Conservation (phyloP, 139 green algal species). For the Coccomyxa sp. region DNA sequence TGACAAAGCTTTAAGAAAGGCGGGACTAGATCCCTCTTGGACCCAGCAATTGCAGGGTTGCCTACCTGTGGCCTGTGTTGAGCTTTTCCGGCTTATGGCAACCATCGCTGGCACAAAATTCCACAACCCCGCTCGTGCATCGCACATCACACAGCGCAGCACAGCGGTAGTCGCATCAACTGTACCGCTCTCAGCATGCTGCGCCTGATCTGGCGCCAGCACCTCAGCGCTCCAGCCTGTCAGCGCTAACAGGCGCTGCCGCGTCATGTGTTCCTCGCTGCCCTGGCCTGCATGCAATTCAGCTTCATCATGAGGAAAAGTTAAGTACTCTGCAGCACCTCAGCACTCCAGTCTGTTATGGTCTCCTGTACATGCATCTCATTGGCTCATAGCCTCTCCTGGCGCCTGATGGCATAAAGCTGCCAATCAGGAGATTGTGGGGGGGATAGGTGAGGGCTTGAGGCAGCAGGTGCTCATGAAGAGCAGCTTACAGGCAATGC, state of each 20-base stretch:
- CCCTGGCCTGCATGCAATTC: background rate
- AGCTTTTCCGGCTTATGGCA: background rate
- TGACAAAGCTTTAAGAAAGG: background rate
- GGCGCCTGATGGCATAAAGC: background rate
- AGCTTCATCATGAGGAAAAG: background rate
- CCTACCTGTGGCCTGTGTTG: background rate
- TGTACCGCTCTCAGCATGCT: background rate
- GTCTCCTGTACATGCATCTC: background rate
- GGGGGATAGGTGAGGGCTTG: background rate
- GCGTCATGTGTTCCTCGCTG: background rate
- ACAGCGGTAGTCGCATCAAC: conserved; percentile 15
- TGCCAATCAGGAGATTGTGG: background rate
- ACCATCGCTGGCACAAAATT: conserved; percentile 20
- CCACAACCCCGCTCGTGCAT: conserved; percentile 41
- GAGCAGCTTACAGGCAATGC: background rate
- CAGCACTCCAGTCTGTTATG: background rate
- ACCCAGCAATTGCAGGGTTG: too few relatives aligned
- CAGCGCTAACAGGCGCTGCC: conserved; percentile 30
- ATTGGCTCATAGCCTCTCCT: background rate
- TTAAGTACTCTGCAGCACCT: background rate
- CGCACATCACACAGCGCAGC: conserved; percentile 43
- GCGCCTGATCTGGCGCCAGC: conserved; percentile 3
- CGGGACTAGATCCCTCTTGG: too few relatives aligned
- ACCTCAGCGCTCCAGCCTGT: conserved; percentile 37
- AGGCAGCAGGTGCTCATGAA: background rate